Evolutionary conservation across 2,329 filamentous ascomycete species (phyloP), one percentile per base, ranked within the genome.

Genomic region (Verticillium albo-atrum): DNA sequence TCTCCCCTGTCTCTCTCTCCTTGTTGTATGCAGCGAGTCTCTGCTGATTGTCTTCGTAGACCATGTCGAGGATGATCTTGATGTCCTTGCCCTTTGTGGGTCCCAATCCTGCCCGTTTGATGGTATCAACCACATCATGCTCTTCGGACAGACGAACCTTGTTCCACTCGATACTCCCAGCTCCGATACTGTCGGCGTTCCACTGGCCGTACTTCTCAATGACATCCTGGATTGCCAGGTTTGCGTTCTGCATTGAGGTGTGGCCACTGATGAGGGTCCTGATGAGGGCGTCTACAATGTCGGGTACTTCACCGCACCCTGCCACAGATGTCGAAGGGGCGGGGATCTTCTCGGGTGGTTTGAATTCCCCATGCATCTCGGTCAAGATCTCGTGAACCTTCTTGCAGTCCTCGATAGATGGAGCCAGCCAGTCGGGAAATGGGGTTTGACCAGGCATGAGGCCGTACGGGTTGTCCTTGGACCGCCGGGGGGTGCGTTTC

Each of bases 131-230:
- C n/a, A 95, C 77, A 6, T 89, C 83, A 42, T 82, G 77, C 4
- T 83, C 70, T 1, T 83, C 72, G 2, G 87, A 84, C 27, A 76
- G 71, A 25, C 86, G 83, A 2, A 93, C 87, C 10, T 84, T 85
- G 65, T 91, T 84, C 89, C 89, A 94, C 68, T 92, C 79, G 7
- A 92, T 87, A 58, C 88, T 90, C 3, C 88, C 88, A 65, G 88
- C 86, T 5, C 88, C 89, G 10, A 88, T 75, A 6, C 89, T 60
- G n/a, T 60, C 86, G 50, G 82, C 77, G 32, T 85, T 70, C 3
- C 89, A 74, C 20, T 85, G 78, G 1, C 90, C 89, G 63, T 89
- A 92, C 34, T 75, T 81, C 20, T 82, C 68, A 3, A 88, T 84
- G 0, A 95, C 77, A 0, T 86, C 87, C 60, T 76, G 77, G 62